Percentiles rank a stretch among this genome's conserved stretches.
phyloP scores from a whole-genome alignment of 176 grass and related monocot genomes.

The Canna indica region DNA sequence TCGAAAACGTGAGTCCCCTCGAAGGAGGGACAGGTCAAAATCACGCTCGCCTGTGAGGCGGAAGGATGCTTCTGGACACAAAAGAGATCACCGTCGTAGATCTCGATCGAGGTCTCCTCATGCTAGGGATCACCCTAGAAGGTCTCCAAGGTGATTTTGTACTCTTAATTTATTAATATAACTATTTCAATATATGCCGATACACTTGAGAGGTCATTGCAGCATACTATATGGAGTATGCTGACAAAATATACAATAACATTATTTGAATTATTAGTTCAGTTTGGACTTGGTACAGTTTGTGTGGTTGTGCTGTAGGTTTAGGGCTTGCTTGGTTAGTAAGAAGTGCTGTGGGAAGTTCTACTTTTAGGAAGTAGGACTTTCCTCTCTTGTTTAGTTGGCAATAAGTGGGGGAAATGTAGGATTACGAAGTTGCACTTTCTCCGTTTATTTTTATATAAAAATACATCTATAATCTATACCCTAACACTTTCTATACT shows the following conservation, averaged over 20 bases:
- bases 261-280: not conserved
- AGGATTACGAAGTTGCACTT: no score
- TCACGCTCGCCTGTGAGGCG: no score
- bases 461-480: no score
- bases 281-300: not conserved
- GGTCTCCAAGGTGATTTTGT: constrained; percentile 52
- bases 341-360: no score
- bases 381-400: no score
- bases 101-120: constrained; percentile 62
- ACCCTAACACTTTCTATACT: no score
- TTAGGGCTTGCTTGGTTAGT: no score
- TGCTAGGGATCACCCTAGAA: constrained; percentile 36
- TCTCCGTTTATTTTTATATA: no score
- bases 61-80: constrained; percentile 43
- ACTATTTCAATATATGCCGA: not conserved
- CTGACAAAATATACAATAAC: not conserved
- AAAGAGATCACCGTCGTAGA: constrained; percentile 42
- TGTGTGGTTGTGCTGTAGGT: no score
- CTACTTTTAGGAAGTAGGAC: no score
- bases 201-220: not conserved
- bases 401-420: no score
- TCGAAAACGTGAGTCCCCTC: constrained; percentile 44
- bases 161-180: constrained; percentile 12
- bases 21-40: no score
- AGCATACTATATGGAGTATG: not conserved